Conservation (phyloP, 352 stramenopile species). For the Phytophthora hybrid region DNA sequence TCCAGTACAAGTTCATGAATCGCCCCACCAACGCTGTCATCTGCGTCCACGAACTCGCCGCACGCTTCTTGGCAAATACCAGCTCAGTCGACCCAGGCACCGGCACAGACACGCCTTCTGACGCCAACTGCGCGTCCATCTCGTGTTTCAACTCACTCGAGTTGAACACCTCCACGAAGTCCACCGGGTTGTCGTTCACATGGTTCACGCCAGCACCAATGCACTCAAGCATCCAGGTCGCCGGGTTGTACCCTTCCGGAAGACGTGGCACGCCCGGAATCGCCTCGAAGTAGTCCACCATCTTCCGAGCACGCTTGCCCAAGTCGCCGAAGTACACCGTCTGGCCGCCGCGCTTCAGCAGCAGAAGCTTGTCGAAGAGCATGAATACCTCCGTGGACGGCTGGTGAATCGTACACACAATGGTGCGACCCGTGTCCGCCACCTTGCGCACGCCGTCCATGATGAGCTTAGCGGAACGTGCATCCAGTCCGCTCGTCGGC, state of each 20-base stretch:
- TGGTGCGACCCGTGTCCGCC: slow-evolving; percentile 74
- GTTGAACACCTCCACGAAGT: slow-evolving; percentile 40
- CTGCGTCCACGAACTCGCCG: slow-evolving; percentile 36
- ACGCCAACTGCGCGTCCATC: slow-evolving; percentile 34
- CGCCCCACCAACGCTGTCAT: slow-evolving; percentile 39
- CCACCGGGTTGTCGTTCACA: slow-evolving; percentile 18
- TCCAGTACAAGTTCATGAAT: slow-evolving; percentile 44
- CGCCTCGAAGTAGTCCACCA: slow-evolving; percentile 73
- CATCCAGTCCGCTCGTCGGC: slow-evolving; percentile 64
- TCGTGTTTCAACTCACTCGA: slow-evolving; percentile 30
- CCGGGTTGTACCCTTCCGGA: slow-evolving; percentile 76
- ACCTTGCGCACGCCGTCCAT: slow-evolving; percentile 71
- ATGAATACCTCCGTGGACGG: slow-evolving; percentile 86
- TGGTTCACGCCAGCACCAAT: slow-evolving; percentile 70
- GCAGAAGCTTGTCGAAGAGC: slow-evolving; percentile 83
- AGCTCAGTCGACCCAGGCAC: slow-evolving; percentile 24
- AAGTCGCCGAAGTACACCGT: slow-evolving; percentile 88
- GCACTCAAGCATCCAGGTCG: slow-evolving; percentile 89
- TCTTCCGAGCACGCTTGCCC: slow-evolving; percentile 52
- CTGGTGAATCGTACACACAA: slow-evolving; percentile 93
- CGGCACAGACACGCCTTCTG: slow-evolving; percentile 37
- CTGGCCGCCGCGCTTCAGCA: slow-evolving; percentile 86
- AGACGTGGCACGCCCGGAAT: slow-evolving; percentile 68
- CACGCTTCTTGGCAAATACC: slow-evolving; percentile 47
- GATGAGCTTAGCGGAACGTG: slow-evolving; percentile 66